Evolutionary conservation across 2,329 filamentous ascomycete genomes (phyloP).

Genomic region (Aspergillus melleus): DNA sequence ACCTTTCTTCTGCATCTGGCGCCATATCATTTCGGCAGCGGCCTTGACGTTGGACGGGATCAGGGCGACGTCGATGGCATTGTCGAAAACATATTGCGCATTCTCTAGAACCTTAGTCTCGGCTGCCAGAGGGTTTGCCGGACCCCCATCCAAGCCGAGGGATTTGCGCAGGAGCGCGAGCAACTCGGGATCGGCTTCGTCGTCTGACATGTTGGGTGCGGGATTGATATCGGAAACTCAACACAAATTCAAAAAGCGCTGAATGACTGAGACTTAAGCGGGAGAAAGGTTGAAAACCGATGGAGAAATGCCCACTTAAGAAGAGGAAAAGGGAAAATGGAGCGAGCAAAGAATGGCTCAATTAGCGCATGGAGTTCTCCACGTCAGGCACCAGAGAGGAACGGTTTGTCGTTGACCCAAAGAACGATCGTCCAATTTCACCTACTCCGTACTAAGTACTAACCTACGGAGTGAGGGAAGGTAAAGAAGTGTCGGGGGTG

Average conservation of each 20-base stretch:
- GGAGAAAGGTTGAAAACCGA: neutral
- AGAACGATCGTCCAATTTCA: neutral
- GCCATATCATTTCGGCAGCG: slow-evolving; percentile 76
- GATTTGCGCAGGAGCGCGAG: slow-evolving; percentile 82
- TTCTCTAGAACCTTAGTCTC: slow-evolving; percentile 80
- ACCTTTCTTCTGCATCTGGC: slow-evolving; percentile 76
- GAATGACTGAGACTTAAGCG: neutral
- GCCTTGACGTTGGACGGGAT: slow-evolving; percentile 79
- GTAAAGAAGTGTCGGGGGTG: neutral
- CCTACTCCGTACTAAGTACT: neutral
- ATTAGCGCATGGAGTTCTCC: slow-evolving; percentile 8
- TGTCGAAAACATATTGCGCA: slow-evolving; percentile 86
- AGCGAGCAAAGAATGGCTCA: slow-evolving; percentile 2
- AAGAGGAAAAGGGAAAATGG: neutral
- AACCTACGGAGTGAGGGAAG: neutral
- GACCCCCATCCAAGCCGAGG: slow-evolving; percentile 62
- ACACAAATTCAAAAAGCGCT: neutral
- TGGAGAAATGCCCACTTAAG: neutral
- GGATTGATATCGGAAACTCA: neutral
- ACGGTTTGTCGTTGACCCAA: slow-evolving; percentile 18
- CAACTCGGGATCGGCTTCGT: slow-evolving; percentile 86
- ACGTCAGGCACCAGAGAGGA: slow-evolving; percentile 9
- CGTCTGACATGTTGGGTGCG: slow-evolving; percentile 71
- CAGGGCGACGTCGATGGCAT: slow-evolving; percentile 88
- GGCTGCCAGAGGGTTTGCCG: slow-evolving; percentile 56